phyloP scores from a whole-genome alignment of 2,329 filamentous ascomycete species.

The Aspergillus pseudoterreus region DNA sequence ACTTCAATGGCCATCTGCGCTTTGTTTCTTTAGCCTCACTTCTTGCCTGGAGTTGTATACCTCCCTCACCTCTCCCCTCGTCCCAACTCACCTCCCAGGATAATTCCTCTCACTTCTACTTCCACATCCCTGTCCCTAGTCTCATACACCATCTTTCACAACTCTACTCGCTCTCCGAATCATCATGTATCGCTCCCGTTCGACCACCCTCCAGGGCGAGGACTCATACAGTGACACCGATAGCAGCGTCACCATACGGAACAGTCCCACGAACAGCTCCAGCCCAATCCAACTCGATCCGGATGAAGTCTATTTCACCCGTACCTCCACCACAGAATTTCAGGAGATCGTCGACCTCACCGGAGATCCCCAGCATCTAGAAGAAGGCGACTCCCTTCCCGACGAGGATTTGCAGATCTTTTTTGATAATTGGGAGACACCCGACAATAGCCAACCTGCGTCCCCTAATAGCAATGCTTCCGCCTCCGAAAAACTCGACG shows the following conservation, averaged over 20 bases:
- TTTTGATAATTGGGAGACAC: not conserved
- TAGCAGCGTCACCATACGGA: not conserved
- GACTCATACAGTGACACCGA: not conserved
- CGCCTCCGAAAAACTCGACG: not conserved
- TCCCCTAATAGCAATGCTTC: too few species aligned
- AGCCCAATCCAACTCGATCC: not conserved
- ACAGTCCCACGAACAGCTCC: not conserved
- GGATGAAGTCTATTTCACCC: not conserved
- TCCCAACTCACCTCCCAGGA: too few species aligned
- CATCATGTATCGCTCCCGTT: not conserved
- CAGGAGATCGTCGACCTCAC: not conserved
- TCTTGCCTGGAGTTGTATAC: not conserved
- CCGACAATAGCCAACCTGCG: not conserved
- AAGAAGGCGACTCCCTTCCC: not conserved
- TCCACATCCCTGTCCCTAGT: too few species aligned
- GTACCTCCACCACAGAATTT: not conserved
- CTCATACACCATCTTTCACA: too few species aligned
- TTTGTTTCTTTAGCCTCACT: not conserved
- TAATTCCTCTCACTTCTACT: too few species aligned
- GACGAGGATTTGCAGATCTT: not conserved
- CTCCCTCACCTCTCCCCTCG: too few species aligned
- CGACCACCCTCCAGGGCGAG: not conserved
- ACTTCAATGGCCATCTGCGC: not conserved
- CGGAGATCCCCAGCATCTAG: not conserved
- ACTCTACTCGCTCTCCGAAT: too few species aligned